Evolutionary conservation across 768 basidiomycete genomes (phyloP), one percentile per base, ranked within the genome.

Genomic region (Lactarius hengduanensis): DNA sequence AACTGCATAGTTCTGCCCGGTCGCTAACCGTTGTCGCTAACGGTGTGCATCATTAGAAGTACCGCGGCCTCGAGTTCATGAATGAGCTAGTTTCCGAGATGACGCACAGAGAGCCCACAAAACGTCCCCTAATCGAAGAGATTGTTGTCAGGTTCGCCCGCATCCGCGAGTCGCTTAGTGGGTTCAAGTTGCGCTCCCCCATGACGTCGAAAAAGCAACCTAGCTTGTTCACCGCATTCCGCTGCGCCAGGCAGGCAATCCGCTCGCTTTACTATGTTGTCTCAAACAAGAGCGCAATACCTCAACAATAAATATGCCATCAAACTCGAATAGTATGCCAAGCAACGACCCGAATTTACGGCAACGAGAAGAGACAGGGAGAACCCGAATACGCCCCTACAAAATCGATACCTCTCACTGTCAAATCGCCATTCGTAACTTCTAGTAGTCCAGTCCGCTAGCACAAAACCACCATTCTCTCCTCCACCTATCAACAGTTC

Each of bases 51-150:
- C 16, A 38, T 57, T 43, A 70, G 69, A 62, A 68, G 9, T 61
- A 63, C 28, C 18, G 47, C 1, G 66, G 66, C 4, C 67, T 69
- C 20, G 62, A 61, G 40, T 70, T 68, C 41, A 59, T 70, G 59
- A 50, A 56, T 7, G 54, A 22, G 38, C 45, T 73, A 18, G 67
- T 72, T 47, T 55, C 59, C 0, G 77, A 79, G 22, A 80, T 81
- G 80, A 72, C 75, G 0, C 74, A 78, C 64, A 62, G 69, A 0
- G 74, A 79, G 54, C 77, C 78, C 0, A 54, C 65, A 6, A 74
- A 74, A 55, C 76, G 80, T 18, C 80, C 79, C 1, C 74, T 72
- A 1, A 79, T 80, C 69, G 72, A 75, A 22, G 73, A 78, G 58
- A 78, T 78, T 4, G 73, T 78, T n/a, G 45, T 66, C 16, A 73